A percentile compares a stretch with the other conserved stretches of the same genome.
phyloP scores from a whole-genome alignment of 768 basidiomycete genomes.

The Lactarius tabidus region DNA sequence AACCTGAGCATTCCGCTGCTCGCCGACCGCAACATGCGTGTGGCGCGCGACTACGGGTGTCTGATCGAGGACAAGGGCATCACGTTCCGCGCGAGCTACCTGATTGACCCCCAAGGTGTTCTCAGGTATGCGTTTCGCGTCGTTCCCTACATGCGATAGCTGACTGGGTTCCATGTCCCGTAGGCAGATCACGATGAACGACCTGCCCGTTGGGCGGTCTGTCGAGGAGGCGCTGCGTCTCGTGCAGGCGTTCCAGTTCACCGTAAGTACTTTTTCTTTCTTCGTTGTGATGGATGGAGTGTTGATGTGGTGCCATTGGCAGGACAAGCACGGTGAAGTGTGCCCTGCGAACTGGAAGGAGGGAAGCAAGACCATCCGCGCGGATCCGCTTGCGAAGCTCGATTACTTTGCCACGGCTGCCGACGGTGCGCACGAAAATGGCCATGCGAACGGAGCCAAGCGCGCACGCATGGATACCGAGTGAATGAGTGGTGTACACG shows the following conservation, averaged over 20 bases:
- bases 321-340: constrained; percentile 89
- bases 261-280: constrained; percentile 43
- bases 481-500: not conserved
- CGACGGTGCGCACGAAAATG: constrained; percentile 30
- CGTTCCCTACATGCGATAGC: not conserved
- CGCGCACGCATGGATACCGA: constrained; percentile 51
- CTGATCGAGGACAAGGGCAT: constrained; percentile 86
- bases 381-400: constrained; percentile 64
- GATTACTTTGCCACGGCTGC: constrained; percentile 58
- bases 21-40: constrained; percentile 73
- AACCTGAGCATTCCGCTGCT: constrained; percentile 81
- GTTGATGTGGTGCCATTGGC: not conserved
- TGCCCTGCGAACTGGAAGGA: constrained; percentile 91
- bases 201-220: constrained; percentile 91
- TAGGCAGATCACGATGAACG: constrained; percentile 79
- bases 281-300: not conserved
- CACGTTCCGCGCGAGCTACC: constrained; percentile 80
- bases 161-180: not conserved
- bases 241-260: constrained; percentile 91
- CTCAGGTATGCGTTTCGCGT: constrained; percentile 45
- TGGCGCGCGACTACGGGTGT: constrained; percentile 83
- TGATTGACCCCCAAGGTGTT: constrained; percentile 81
- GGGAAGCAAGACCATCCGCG: constrained; percentile 77
- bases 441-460: constrained; percentile 48
- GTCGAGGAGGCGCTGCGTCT: constrained; percentile 91